Conservation (phyloP, 352 stramenopile genomes). For the Pythium plurisporium region DNA sequence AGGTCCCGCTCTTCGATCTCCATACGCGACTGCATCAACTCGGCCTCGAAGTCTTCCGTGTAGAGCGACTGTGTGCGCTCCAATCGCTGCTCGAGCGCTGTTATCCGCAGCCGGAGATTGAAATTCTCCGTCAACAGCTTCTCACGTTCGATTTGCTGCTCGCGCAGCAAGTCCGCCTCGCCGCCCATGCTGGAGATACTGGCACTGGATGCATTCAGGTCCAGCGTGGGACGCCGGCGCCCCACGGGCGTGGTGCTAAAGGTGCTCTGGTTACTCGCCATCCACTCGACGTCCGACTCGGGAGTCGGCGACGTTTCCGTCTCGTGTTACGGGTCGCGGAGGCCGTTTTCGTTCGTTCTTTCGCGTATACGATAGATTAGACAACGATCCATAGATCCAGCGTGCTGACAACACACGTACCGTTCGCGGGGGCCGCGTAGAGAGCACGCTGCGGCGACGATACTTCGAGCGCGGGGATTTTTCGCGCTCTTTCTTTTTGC, state of each 20-base stretch:
- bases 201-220: conserved; percentile 12
- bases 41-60: conserved; percentile 59
- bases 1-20: conserved; percentile 35
- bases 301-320: not conserved
- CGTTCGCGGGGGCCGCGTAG: not conserved
- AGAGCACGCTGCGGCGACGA: too few relatives aligned
- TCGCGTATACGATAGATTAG: not conserved
- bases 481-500: conserved; percentile 29
- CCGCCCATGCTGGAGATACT: conserved; percentile 7
- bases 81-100: conserved; percentile 64
- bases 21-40: conserved; percentile 52
- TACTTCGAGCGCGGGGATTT: not conserved
- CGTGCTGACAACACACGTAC: too few relatives aligned
- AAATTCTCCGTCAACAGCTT: conserved; percentile 69
- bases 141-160: conserved; percentile 55
- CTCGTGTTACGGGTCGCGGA: not conserved
- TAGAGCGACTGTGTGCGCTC: conserved; percentile 35
- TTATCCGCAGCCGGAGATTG: conserved; percentile 65
- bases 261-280: conserved; percentile 12
- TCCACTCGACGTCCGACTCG: not conserved
- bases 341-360: not conserved
- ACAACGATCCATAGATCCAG: too few relatives aligned
- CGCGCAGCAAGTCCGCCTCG: conserved; percentile 33
- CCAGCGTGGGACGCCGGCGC: conserved; percentile 5
- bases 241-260: conserved; percentile 6